Base-by-base conservation (phyloP, 1,139 yeast genomes). In the Diutina scorzettiae region DNA sequence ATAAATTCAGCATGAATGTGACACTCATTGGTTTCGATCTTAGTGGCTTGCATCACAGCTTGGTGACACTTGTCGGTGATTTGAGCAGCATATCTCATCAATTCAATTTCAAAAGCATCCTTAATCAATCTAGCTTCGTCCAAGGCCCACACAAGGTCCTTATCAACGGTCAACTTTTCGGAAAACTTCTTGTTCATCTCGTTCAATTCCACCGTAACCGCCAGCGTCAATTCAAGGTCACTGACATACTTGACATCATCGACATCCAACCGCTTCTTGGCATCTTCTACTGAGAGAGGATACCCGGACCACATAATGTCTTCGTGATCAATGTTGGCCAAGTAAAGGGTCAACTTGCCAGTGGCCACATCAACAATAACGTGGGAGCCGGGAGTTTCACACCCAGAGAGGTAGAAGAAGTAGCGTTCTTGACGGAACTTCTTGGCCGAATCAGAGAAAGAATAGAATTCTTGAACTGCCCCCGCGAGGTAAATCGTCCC, bases 241-340 rank as follows among this genome's bases (percentile, higher is more conserved):
- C 61, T 56, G 9, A 69, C 73, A 53, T 81, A 83, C 49, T 74
- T 63, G 44, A 89, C 94, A 36, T 75, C 80, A 58, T 91, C 97
- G 29, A 85, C 89, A 51, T 89, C 96, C 53, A 63, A 91, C 47
- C 66, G 69, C 17, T 63, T 56, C 41, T 59, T 46, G 0, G 96
- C 96, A 19, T 81, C 78, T 43, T 80, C 78, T n/a, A 69, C 52
- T 33, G 76, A 64, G 43, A 85, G 49, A 2, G 98, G 97, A 60
- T 81, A 57, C 0, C 98, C 98, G 45, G 93, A 80, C 97, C 98
- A 91, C 89, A 91, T 83, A 41, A 91, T 84, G 56, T 85, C 96
- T 40, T 91, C 97, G 42, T 73, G 63, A 56, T 87, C 95, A 41
- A 89, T 69, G 45, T 82, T 73, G 2, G 97, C 96, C 43, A 91